phyloP scores from a whole-genome alignment of 106 monocot species.

The Dendrobium huoshanense region DNA sequence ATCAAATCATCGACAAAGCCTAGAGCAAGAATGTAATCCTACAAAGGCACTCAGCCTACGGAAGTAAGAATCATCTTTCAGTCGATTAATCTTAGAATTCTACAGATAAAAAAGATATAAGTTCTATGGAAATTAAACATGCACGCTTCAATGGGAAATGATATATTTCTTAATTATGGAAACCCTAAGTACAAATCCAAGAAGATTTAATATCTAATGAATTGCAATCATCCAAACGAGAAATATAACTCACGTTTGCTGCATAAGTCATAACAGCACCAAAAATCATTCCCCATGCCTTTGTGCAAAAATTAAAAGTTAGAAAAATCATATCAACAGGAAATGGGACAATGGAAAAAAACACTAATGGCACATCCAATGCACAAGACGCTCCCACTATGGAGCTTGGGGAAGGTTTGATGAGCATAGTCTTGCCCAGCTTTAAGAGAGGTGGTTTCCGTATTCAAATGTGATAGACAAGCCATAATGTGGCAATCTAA shows the following conservation, averaged over 20 bases:
- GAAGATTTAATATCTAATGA: background rate
- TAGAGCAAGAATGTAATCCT: background rate
- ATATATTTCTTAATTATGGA: background rate
- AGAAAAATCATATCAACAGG: background rate
- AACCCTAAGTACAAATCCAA: background rate
- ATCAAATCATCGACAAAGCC: background rate
- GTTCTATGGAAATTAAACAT: background rate
- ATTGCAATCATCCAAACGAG: background rate
- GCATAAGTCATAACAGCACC: background rate
- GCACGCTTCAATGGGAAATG: background rate
- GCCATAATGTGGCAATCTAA: slow-evolving; percentile 1
- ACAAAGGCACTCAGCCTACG: background rate
- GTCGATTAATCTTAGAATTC: background rate
- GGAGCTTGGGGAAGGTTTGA: background rate
- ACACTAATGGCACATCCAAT: background rate
- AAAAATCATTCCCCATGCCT: background rate
- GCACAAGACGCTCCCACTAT: background rate
- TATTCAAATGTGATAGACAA: background rate
- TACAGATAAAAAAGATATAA: background rate
- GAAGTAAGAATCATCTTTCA: background rate
- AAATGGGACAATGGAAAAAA: background rate
- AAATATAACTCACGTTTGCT: background rate
- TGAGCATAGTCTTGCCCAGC: background rate
- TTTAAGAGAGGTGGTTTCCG: background rate
- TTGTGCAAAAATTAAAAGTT: background rate